These are phyloP conservation scores for Pueraria montana DNA, from an alignment of 306 rosid species.

Conservation along the genomic window DNA sequence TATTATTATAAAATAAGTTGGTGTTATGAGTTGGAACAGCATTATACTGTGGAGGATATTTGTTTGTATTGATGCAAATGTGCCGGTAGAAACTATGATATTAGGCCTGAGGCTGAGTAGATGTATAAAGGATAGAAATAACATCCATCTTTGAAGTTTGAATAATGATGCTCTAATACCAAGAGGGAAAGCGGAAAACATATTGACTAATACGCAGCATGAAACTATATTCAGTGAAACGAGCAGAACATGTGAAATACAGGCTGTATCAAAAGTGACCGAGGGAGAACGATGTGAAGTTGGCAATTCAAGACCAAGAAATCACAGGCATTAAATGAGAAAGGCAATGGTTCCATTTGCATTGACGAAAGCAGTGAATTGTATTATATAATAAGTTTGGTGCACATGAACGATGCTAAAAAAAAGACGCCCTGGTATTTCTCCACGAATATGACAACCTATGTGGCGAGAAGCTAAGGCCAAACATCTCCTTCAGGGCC, in stretches of 20 bases:
- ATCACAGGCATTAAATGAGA: no score
- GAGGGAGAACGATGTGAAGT: not conserved
- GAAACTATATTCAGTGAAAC: no score
- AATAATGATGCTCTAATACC: no score
- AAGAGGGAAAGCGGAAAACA: no score
- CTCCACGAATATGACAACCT: conserved; percentile 62
- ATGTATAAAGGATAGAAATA: not conserved
- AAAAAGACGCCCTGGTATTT: conserved; percentile 60
- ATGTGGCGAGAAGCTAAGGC: conserved; percentile 78
- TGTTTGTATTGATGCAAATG: not conserved
- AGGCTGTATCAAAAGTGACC: no score
- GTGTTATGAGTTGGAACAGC: not conserved
- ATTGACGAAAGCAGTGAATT: not conserved
- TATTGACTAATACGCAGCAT: no score
- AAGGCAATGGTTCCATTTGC: not conserved
- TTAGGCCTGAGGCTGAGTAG: not conserved
- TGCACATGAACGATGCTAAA: not conserved
- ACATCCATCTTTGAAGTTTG: not conserved
- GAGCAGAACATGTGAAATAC: no score
- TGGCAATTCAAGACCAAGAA: no score
- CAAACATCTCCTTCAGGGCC: conserved; percentile 84
- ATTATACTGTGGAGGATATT: not conserved
- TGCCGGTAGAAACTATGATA: not conserved
- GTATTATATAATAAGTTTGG: not conserved
- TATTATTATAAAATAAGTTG: not conserved